phyloP scores from a whole-genome alignment of 495 filamentous ascomycete species.

The Copromyces sp. region DNA sequence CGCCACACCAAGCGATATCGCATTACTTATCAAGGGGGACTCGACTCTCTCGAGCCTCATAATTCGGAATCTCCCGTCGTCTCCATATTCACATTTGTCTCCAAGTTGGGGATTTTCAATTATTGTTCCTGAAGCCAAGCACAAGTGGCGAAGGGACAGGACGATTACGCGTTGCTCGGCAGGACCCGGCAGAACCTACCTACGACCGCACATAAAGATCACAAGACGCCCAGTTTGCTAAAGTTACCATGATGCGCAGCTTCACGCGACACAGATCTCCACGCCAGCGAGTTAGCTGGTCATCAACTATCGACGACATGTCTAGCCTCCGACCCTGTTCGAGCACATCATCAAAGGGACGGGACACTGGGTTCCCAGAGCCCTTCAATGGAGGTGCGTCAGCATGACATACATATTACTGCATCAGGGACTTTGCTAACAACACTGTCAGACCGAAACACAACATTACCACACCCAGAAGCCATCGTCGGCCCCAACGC shows the following conservation, averaged over 20 bases:
- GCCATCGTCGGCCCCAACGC: slow-evolving; percentile 25
- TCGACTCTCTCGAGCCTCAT: background rate
- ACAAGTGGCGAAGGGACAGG: background rate
- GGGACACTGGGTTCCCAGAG: slow-evolving; percentile 30
- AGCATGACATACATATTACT: background rate
- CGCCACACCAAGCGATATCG: background rate
- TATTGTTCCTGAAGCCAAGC: background rate
- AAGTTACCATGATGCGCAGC: slow-evolving; percentile 16
- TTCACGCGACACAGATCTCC: slow-evolving; percentile 9
- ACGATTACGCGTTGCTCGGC: background rate
- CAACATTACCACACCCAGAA: slow-evolving; percentile 27
- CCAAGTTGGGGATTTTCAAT: background rate
- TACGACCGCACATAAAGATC: background rate
- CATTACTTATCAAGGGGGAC: background rate
- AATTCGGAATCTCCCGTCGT: background rate
- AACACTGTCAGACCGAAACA: slow-evolving; percentile 18
- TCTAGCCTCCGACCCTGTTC: slow-evolving; percentile 10
- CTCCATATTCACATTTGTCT: background rate
- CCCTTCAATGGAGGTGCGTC: slow-evolving; percentile 21
- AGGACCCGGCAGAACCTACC: background rate
- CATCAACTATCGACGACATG: slow-evolving; percentile 12
- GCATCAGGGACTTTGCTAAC: background rate
- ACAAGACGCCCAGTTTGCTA: slow-evolving; percentile 2
- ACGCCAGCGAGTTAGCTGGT: slow-evolving; percentile 7
- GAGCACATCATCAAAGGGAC: slow-evolving; percentile 10